These are phyloP conservation scores for Boletus rex-veris DNA, from an alignment of 768 basidiomycete species.

Conservation along the genomic window DNA sequence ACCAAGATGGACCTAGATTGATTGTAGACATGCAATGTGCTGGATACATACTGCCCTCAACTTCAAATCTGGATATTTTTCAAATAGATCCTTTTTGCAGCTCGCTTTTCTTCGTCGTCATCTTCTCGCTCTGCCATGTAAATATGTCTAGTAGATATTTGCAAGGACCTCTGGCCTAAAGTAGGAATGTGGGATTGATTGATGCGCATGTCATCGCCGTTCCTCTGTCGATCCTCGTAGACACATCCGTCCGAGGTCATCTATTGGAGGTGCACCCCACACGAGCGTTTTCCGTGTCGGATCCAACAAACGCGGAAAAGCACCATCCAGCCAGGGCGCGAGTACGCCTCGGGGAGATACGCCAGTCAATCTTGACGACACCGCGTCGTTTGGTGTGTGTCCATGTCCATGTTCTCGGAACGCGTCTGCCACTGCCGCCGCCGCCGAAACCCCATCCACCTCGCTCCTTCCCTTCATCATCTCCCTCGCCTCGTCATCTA, in stretches of 20 bases:
- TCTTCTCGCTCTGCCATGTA: neutral
- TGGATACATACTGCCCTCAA: neutral
- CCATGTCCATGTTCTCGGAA: too few relatives aligned
- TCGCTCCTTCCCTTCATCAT: constrained; percentile 35
- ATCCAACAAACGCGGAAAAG: constrained; percentile 53
- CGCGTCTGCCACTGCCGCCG: neutral
- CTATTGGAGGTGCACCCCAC: constrained; percentile 71
- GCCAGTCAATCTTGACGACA: neutral
- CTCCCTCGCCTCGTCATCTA: constrained; percentile 72
- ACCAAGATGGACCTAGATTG: constrained; percentile 2
- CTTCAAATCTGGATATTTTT: neutral
- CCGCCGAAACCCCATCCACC: neutral
- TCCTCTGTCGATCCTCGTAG: constrained; percentile 1
- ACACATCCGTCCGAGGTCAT: constrained; percentile 49
- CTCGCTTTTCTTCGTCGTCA: neutral
- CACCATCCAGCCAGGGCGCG: constrained; percentile 38
- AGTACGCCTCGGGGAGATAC: constrained; percentile 43
- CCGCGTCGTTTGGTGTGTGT: too few relatives aligned
- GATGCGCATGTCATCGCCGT: neutral
- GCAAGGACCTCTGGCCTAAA: too few relatives aligned
- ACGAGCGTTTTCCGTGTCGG: constrained; percentile 61
- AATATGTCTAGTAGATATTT: neutral
- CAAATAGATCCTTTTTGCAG: too few relatives aligned
- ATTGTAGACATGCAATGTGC: neutral
- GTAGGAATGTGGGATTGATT: too few relatives aligned